Conservation (phyloP, 1,284 basidiomycete species). For the Afroboletus lepidellus region DNA sequence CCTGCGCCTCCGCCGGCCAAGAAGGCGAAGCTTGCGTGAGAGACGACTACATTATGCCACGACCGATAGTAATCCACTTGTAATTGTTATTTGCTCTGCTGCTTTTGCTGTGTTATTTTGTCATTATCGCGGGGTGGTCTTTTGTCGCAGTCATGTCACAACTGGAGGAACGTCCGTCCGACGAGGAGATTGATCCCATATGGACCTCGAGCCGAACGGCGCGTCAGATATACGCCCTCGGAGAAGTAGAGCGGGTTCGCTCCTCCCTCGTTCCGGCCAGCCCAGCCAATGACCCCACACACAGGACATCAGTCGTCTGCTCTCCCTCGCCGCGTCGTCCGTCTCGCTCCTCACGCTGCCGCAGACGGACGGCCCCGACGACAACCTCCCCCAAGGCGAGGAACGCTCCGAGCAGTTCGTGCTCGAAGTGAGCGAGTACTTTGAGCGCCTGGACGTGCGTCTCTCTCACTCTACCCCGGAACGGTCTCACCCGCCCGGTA, state of each 20-base stretch:
- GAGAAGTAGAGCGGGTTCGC: constrained; percentile 76
- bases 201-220: constrained; percentile 80
- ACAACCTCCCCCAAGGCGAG: constrained; percentile 70
- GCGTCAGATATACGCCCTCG: constrained; percentile 74
- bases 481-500: constrained; percentile 28
- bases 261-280: neutral
- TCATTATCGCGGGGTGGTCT: constrained; percentile 2
- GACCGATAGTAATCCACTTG: constrained; percentile 33
- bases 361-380: constrained; percentile 66
- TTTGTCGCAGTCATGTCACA: constrained; percentile 23
- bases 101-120: constrained; percentile 29
- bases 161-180: constrained; percentile 12
- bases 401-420: constrained; percentile 83
- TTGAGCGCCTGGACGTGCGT: constrained; percentile 74
- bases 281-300: neutral
- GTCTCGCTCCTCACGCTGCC: constrained; percentile 75
- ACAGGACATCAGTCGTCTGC: constrained; percentile 72
- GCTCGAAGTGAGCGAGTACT: constrained; percentile 78
- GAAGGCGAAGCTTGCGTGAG: constrained; percentile 57
- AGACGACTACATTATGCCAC: constrained; percentile 28
- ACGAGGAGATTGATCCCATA: constrained; percentile 60
- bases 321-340: constrained; percentile 71
- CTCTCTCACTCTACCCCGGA: neutral
- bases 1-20: constrained; percentile 63
- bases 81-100: constrained; percentile 31